phyloP scores from a whole-genome alignment of 108 stramenopile species.

The Cyclotella kingstonii region DNA sequence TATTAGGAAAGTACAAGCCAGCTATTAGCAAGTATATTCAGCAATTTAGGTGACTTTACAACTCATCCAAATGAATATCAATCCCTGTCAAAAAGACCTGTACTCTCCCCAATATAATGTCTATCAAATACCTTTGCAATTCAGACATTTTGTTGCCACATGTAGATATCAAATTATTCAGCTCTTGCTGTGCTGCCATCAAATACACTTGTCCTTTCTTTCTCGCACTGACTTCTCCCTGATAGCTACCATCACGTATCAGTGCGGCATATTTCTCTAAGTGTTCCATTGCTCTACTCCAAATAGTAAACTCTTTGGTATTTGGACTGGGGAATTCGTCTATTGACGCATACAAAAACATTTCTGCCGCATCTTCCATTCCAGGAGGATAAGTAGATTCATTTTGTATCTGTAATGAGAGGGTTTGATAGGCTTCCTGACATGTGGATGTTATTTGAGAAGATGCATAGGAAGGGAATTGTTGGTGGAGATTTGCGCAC shows the following conservation, averaged over 20 bases:
- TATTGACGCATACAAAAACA: constrained; percentile 29
- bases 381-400: constrained; percentile 10
- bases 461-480: constrained; percentile 18
- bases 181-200: constrained; percentile 24
- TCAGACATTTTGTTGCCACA: constrained; percentile 17
- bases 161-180: constrained; percentile 10
- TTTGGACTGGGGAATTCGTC: constrained; percentile 22
- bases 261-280: constrained; percentile 26
- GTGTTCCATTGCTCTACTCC: constrained; percentile 25
- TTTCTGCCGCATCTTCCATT: constrained; percentile 33
- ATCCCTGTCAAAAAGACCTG: constrained; percentile 25
- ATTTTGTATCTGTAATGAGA: constrained; percentile 7
- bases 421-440: constrained; percentile 25
- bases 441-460: constrained; percentile 22
- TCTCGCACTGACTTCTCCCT: constrained; percentile 12
- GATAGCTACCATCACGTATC: constrained; percentile 8
- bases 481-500: constrained; percentile 19
- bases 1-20: too few species aligned
- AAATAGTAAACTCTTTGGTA: constrained; percentile 24
- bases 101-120: constrained; percentile 27
- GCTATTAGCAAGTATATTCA: too few species aligned
- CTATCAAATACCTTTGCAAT: constrained; percentile 22
- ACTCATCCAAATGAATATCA: constrained; percentile 13
- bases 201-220: constrained; percentile 25
- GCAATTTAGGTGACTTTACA: too few species aligned